A percentile compares a stretch with the other conserved stretches of the same genome.
Evolutionary conservation across 2,329 filamentous ascomycete species (phyloP).

Genomic region (Metarhizium album): DNA sequence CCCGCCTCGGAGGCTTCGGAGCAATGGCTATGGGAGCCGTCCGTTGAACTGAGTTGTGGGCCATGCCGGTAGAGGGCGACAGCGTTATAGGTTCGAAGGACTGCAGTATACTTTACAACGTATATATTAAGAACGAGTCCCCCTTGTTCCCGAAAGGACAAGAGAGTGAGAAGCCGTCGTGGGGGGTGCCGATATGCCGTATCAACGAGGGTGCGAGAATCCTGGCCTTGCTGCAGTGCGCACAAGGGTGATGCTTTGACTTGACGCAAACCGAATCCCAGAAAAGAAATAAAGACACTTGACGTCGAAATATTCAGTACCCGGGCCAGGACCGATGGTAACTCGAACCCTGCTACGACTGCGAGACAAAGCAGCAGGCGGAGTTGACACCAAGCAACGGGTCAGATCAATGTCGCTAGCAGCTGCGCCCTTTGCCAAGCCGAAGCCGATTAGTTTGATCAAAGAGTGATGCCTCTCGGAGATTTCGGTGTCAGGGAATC

Average conservation of each 20-base stretch:
- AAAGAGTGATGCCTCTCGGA: not conserved
- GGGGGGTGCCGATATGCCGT: not conserved
- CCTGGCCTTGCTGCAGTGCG: not conserved
- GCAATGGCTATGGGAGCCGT: conserved; percentile 58
- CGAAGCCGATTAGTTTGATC: not conserved
- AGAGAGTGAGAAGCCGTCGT: not conserved
- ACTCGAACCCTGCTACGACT: conserved; percentile 1
- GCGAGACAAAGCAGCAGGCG: not conserved
- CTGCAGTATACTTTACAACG: not conserved
- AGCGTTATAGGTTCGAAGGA: conserved; percentile 2
- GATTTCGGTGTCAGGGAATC: conserved; percentile 13
- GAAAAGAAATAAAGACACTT: not conserved
- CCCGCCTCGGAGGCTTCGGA: conserved; percentile 41
- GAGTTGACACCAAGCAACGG: not conserved
- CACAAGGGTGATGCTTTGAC: not conserved
- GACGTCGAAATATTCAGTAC: not conserved
- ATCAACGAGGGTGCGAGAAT: not conserved
- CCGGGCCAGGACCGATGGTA: conserved; percentile 6
- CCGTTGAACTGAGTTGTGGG: conserved; percentile 41
- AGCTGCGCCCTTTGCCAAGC: not conserved
- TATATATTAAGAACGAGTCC: not conserved
- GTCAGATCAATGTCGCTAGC: not conserved
- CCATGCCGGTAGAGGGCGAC: conserved; percentile 31
- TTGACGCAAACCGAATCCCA: not conserved
- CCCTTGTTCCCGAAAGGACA: not conserved